These are phyloP conservation scores for Spathaspora sp. DNA, from an alignment of 805 yeast genomes.

Conservation along the genomic window DNA sequence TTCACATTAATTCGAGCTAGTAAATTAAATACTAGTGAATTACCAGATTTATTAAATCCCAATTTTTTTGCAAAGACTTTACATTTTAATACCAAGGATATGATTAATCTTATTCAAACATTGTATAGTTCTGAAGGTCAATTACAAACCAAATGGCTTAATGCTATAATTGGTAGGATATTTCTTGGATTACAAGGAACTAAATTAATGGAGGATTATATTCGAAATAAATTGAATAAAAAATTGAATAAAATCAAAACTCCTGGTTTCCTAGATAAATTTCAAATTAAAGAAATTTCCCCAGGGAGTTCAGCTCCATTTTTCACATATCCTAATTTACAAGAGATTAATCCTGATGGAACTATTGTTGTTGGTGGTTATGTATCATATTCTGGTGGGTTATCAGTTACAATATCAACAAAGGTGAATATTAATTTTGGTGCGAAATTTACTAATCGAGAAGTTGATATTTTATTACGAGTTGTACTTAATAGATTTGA, in stretches of 20 bases:
- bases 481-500: constrained; percentile 64
- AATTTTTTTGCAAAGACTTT: constrained; percentile 64
- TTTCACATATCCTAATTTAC: constrained; percentile 66
- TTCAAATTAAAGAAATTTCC: constrained; percentile 65
- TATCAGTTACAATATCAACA: constrained; percentile 75
- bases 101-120: constrained; percentile 69
- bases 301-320: constrained; percentile 82
- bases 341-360: constrained; percentile 78
- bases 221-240: constrained; percentile 58
- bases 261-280: constrained; percentile 85
- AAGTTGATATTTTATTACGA: constrained; percentile 69
- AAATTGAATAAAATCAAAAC: constrained; percentile 76
- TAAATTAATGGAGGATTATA: constrained; percentile 52
- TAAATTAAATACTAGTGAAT: constrained; percentile 32
- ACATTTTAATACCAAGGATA: constrained; percentile 67
- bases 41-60: constrained; percentile 37
- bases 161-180: constrained; percentile 80
- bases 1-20: constrained; percentile 80
- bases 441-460: constrained; percentile 62
- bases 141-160: constrained; percentile 82
- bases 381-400: constrained; percentile 70
- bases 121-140: constrained; percentile 82
- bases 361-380: constrained; percentile 57
- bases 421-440: constrained; percentile 75
- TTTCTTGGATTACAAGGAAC: constrained; percentile 78